phyloP scores from a whole-genome alignment of 2,329 filamentous ascomycete species.

The Karstenula rhodostoma region DNA sequence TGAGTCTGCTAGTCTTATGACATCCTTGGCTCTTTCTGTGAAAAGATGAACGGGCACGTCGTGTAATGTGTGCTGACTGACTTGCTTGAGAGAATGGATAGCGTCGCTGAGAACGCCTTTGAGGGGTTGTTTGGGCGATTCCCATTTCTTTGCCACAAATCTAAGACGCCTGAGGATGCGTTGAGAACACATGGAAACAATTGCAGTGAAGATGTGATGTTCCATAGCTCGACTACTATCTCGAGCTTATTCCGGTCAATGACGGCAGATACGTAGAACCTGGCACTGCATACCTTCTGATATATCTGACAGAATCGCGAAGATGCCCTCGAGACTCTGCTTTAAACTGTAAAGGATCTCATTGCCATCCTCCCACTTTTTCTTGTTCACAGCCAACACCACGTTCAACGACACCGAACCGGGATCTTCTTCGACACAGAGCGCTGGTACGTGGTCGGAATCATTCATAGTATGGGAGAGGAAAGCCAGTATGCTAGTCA shows the following conservation, averaged over 20 bases:
- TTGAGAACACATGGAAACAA: constrained; percentile 22
- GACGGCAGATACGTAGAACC: constrained; percentile 3
- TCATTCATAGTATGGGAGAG: constrained; percentile 15
- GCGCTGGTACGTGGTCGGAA: constrained; percentile 15
- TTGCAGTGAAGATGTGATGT: constrained; percentile 18
- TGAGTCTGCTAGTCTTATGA: constrained; percentile 20
- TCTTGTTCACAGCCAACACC: constrained; percentile 17
- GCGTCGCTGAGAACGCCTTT: constrained; percentile 12
- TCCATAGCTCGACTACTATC: constrained; percentile 7
- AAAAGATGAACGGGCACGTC: constrained; percentile 8
- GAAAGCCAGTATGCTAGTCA: constrained; percentile 17
- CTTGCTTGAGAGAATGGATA: constrained; percentile 15
- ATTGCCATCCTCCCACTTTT: background rate
- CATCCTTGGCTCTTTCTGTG: constrained; percentile 20
- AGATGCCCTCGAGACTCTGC: constrained; percentile 10
- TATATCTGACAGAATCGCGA: constrained; percentile 2
- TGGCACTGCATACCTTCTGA: constrained; percentile 9
- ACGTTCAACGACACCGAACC: constrained; percentile 5
- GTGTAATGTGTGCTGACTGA: background rate
- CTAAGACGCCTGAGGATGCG: constrained; percentile 23
- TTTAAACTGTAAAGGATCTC: constrained; percentile 8
- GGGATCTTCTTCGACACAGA: constrained; percentile 17
- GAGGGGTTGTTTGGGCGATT: constrained; percentile 10
- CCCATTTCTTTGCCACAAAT: constrained; percentile 12
- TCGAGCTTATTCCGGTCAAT: background rate